phyloP scores from a whole-genome alignment of 2,329 filamentous ascomycete genomes.

The Penicillium sp. region DNA sequence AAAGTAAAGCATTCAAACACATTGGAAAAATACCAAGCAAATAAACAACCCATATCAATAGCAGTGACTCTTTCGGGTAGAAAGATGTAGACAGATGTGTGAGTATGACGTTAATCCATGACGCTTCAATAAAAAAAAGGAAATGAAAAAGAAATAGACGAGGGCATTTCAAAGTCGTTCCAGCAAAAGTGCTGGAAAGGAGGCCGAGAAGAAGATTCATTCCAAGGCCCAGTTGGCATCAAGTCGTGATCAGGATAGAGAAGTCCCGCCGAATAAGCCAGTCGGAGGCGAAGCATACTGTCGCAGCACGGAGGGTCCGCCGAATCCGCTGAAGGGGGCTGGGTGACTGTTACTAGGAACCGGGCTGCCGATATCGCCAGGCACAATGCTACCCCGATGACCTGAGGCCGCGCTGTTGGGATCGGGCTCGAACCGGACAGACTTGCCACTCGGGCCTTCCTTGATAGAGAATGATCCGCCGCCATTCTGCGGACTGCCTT shows the following conservation, averaged over 20 bases:
- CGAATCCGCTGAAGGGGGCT: constrained; percentile 32
- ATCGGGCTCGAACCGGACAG: constrained; percentile 47
- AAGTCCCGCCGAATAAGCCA: constrained; percentile 28
- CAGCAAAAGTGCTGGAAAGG: constrained; percentile 9
- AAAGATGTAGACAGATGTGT: constrained; percentile 14
- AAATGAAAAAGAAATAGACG: constrained; percentile 6
- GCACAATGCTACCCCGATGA: constrained; percentile 39
- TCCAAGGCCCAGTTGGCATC: not conserved
- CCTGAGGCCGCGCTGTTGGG: constrained; percentile 38
- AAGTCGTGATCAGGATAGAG: constrained; percentile 9
- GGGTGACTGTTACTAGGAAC: constrained; percentile 40
- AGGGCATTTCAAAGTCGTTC: constrained; percentile 16
- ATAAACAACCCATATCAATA: constrained; percentile 14
- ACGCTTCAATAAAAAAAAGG: constrained; percentile 17
- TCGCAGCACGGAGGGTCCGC: constrained; percentile 26
- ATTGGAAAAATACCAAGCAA: constrained; percentile 13
- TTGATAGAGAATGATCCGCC: constrained; percentile 75
- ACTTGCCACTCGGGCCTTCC: constrained; percentile 40
- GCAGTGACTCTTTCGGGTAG: constrained; percentile 8
- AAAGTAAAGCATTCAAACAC: constrained; percentile 15
- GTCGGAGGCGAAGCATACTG: constrained; percentile 34
- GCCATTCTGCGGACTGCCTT: constrained; percentile 76
- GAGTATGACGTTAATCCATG: constrained; percentile 20
- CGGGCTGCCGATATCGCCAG: constrained; percentile 64
- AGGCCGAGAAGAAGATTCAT: constrained; percentile 1